Evolutionary conservation across 352 stramenopile genomes (phyloP).

Genomic region (Phytophthora sp.): DNA sequence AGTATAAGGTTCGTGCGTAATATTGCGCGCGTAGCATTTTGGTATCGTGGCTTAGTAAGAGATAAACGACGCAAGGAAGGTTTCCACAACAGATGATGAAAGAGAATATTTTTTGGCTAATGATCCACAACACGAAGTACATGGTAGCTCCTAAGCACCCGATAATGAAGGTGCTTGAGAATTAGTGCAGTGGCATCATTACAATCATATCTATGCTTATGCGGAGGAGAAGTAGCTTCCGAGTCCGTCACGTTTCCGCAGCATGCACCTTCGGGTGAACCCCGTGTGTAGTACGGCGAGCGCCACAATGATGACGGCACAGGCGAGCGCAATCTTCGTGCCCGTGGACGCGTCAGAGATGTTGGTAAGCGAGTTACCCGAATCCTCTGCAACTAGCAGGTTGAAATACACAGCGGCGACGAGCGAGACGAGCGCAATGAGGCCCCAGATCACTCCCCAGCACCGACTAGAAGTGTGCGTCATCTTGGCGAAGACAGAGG

Average conservation of each 20-base stretch:
- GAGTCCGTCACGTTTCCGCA: conserved; percentile 49
- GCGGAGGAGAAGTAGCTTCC: conserved; percentile 39
- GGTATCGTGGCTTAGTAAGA: too few relatives aligned
- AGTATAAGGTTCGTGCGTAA: conserved; percentile 20
- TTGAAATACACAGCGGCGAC: conserved; percentile 86
- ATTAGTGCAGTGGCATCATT: not conserved
- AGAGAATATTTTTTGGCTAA: conserved; percentile 18
- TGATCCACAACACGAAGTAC: not conserved
- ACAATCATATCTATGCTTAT: conserved; percentile 22
- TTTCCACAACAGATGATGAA: conserved; percentile 7
- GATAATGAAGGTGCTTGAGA: not conserved
- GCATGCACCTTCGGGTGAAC: conserved; percentile 76
- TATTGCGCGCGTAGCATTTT: conserved; percentile 16
- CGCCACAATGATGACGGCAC: conserved; percentile 51
- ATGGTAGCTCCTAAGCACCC: not conserved
- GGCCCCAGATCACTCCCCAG: conserved; percentile 90
- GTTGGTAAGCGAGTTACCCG: conserved; percentile 46
- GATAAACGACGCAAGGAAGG: conserved; percentile 1
- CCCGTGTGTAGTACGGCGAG: conserved; percentile 69
- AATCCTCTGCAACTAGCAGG: conserved; percentile 71
- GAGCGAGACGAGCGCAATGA: conserved; percentile 81
- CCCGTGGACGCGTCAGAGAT: conserved; percentile 59
- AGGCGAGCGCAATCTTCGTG: conserved; percentile 66
- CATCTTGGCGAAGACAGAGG: conserved; percentile 90
- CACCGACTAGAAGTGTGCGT: conserved; percentile 91